phyloP scores from a whole-genome alignment of 192 early-diverging fungal genomes.

The Dissophora ornata region DNA sequence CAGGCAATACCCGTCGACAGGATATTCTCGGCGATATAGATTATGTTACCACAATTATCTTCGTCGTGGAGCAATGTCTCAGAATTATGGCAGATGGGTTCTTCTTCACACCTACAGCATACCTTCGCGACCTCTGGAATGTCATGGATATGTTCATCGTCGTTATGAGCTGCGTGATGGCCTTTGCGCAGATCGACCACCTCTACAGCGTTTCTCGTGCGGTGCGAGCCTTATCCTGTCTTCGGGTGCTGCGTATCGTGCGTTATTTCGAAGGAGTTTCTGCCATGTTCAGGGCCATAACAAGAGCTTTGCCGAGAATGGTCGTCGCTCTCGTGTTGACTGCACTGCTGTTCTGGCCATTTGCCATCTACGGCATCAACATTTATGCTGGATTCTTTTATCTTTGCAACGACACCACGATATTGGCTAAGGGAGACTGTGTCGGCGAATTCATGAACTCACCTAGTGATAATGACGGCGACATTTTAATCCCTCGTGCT shows the following conservation, averaged over 20 bases:
- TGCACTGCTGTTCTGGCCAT: conserved; percentile 64
- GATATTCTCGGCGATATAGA: conserved; percentile 56
- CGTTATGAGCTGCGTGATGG: conserved; percentile 60
- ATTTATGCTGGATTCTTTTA: conserved; percentile 67
- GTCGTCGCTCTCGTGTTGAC: conserved; percentile 61
- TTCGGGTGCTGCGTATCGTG: conserved; percentile 65
- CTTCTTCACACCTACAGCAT: conserved; percentile 66
- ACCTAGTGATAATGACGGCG: conserved; percentile 29
- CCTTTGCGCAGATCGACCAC: conserved; percentile 54
- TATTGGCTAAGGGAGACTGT: conserved; percentile 40
- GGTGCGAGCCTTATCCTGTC: conserved; percentile 64
- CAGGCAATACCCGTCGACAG: conserved; percentile 6
- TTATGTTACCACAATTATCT: conserved; percentile 57
- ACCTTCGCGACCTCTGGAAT: conserved; percentile 68
- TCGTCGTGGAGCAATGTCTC: conserved; percentile 61
- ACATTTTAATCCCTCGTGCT: conserved; percentile 57
- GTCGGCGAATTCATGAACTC: conserved; percentile 53
- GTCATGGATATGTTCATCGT: conserved; percentile 66
- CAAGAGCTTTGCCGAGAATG: conserved; percentile 65
- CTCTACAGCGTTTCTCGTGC: conserved; percentile 56
- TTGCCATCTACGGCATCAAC: conserved; percentile 67
- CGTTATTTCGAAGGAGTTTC: conserved; percentile 59
- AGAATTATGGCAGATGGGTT: conserved; percentile 69
- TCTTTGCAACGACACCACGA: conserved; percentile 53
- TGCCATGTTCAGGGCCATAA: conserved; percentile 63